Conservation (phyloP, 441 rosid species). For the California macrophylla region DNA sequence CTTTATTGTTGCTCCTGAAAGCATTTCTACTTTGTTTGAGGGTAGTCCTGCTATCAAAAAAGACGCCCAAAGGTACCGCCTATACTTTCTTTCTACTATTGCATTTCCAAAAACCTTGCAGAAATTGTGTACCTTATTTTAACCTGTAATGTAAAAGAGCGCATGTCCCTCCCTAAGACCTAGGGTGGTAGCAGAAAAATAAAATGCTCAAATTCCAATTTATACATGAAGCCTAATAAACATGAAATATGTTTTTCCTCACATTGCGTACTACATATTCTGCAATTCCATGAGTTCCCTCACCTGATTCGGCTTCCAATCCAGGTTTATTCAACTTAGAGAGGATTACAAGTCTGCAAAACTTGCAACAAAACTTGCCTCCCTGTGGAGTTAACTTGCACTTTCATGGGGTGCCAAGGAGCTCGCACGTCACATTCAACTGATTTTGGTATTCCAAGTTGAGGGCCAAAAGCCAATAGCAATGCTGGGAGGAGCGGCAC, state of each 20-base stretch:
- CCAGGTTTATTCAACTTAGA: constrained; percentile 91
- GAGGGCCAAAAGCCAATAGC: neutral
- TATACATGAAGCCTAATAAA: neutral
- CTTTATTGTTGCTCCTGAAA: constrained; percentile 92
- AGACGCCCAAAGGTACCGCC: constrained; percentile 75
- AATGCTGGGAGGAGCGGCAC: neutral
- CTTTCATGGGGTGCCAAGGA: neutral
- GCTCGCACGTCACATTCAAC: neutral
- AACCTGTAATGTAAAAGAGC: neutral
- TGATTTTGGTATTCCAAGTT: neutral
- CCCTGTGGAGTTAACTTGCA: constrained; percentile 34
- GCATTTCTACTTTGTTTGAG: constrained; percentile 81
- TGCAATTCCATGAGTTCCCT: neutral
- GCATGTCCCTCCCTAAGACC: neutral
- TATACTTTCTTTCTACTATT: neutral
- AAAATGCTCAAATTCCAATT: neutral
- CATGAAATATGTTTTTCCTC: neutral
- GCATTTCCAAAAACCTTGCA: too few relatives aligned
- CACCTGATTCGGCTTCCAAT: neutral
- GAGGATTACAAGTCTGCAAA: constrained; percentile 93
- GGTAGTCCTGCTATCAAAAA: constrained; percentile 87
- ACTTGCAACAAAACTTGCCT: constrained; percentile 75
- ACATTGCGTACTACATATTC: neutral
- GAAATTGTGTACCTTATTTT: neutral
- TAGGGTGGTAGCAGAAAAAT: neutral